Evolutionary conservation across 805 yeast genomes (phyloP), one percentile per base, ranked within the genome.

Genomic region (Candida caryicola): DNA sequence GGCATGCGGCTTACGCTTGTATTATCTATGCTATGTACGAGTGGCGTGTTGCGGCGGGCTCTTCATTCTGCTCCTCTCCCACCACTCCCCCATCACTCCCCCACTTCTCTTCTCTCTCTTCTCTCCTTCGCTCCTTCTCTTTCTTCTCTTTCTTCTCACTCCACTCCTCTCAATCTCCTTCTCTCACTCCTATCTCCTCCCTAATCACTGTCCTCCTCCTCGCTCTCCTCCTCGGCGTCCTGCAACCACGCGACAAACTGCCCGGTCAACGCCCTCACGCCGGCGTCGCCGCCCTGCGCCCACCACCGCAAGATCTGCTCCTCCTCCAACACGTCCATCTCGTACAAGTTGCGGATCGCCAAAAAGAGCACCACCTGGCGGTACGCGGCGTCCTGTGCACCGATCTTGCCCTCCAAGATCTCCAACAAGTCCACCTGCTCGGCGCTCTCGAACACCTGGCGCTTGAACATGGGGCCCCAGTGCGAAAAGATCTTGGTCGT

Each of bases 231-330:
- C 31, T 72, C 81, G 1, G 96, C 97, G 33, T 81, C 85, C 51
- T 76, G 75, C 42, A 91, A 73, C 97, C 97, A 90, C 14, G 81
- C 85, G 15, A 91, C 73, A 81, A 91, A 91, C 59, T 81, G 82
- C 6, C 65, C 76, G 2, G 87, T 80, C 47, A 77, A 69, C 19
- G 56, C 67, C 41, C 83, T 74, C 14, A 81, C 81, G 18, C 64
- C 67, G 4, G 37, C 18, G 17, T 64, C 69, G 5, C 66, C 72
- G 12, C 66, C 54, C 8, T 48, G 54, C 38, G 73, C 70, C 95
- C 95, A 93, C 99, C 99, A 93, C 34, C 63, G 57, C 52, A 80
- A 69, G 30, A 93, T 82, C 39, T 74, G 71, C 17, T 85, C 95
- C 59, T 93, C 99, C 39, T 83, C 90, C 16, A 86, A 60, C 23